Base-by-base conservation (phyloP, 2,329 filamentous ascomycete genomes). In the Ramularia endophylla region DNA sequence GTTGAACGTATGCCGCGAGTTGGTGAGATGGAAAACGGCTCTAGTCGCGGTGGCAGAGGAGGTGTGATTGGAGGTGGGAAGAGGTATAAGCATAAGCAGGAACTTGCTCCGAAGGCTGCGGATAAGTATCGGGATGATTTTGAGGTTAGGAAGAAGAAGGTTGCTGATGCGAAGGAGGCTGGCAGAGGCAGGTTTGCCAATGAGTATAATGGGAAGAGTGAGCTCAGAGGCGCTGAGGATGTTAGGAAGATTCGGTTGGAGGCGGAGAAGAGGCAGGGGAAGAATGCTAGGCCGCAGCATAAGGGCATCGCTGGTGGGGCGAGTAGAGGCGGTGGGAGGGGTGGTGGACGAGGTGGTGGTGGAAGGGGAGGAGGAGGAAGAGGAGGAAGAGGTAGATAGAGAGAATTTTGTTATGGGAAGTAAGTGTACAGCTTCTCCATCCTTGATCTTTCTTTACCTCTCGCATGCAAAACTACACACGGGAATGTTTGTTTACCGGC, bases 41-140 rank as follows among this genome's bases (percentile, higher is more conserved):
- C 46, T 31, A 45, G 47, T 44, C 44, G 51, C 34, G 54, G 57
- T 38, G 56, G 25, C 57, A 66, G 41, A 57, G 59, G 43, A 2
- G 41, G 38, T 15, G 43, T 53, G 32, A 51, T 61, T 41, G 64
- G 64, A 15, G 62, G 63, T 19, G 73, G 74, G 3, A 75, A 71
- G 41, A 74, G 81, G 48, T 95, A 84, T 72, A 86, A 84, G 71
- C 92, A 98, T 70, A 90, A 84, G 67, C 78, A 82, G 65, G 83
- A 92, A 62, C 81, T 78, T 68, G 88, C 88, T 42, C 92, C 94
- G 49, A 97, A 95, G 74, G 80, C 87, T 56, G 88, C 92, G 6
- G 92, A 98, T 71, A 90, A 85, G 68, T 90, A 78, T 65, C 77
- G 92, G 47, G 88, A 90, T 63, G 90, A 98, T 67, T 98, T 86